A percentile compares a stretch with the other conserved stretches of the same genome.
phyloP scores from a whole-genome alignment of 495 filamentous ascomycete species.

The Neurospora africana region DNA sequence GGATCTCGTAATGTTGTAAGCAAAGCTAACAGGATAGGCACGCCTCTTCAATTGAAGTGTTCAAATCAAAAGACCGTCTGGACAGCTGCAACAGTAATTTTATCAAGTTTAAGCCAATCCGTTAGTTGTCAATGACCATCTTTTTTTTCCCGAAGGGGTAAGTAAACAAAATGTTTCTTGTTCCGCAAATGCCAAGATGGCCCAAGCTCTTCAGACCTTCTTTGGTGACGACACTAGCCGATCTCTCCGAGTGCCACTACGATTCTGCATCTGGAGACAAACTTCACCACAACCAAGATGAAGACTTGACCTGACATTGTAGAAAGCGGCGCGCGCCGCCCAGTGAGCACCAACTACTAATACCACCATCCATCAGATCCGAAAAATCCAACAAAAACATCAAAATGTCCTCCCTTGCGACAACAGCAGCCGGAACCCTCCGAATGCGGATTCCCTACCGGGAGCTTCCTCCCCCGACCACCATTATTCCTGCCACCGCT shows the following conservation, averaged over 20 bases:
- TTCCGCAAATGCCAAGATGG: neutral
- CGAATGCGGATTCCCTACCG: slow-evolving; percentile 84
- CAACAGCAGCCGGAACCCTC: slow-evolving; percentile 30
- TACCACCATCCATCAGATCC: neutral
- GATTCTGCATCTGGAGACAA: neutral
- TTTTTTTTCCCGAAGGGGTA: neutral
- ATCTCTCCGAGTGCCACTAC: neutral
- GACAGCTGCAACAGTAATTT: neutral
- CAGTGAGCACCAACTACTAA: neutral
- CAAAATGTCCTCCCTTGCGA: slow-evolving; percentile 41
- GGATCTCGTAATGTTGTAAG: neutral
- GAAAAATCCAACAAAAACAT: neutral
- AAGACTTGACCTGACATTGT: neutral
- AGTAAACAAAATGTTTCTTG: neutral
- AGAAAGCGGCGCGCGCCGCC: neutral
- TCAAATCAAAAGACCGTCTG: neutral
- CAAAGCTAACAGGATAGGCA: neutral
- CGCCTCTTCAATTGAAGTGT: neutral
- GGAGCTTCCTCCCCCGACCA: slow-evolving; percentile 66
- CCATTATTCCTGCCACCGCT: slow-evolving; percentile 61
- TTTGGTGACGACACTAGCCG: neutral
- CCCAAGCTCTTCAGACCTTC: neutral
- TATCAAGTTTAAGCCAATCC: neutral
- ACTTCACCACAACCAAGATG: neutral
- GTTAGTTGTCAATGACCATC: neutral